phyloP scores from a whole-genome alignment of 1,139 yeast genomes.

The Yamadazyma dendronema region DNA sequence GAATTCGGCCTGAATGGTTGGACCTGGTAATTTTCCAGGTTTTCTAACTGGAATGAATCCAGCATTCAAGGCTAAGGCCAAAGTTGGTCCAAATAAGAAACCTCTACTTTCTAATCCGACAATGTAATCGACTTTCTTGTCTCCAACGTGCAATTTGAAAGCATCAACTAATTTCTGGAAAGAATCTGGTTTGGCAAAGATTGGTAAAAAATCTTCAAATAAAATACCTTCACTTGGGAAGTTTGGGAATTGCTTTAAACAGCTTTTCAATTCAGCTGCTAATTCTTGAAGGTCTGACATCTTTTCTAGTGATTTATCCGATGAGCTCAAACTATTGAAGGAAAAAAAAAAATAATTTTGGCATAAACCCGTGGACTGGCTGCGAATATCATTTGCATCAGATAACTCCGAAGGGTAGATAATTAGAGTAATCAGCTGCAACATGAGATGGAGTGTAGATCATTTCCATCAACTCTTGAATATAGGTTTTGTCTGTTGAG shows the following conservation, averaged over 20 bases:
- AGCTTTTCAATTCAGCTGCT: conserved; percentile 61
- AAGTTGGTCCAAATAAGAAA: conserved; percentile 90
- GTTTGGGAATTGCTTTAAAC: conserved; percentile 82
- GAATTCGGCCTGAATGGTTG: conserved; percentile 68
- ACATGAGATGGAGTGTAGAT: background rate
- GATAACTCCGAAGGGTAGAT: background rate
- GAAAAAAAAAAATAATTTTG: background rate
- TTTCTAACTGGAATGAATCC: conserved; percentile 95
- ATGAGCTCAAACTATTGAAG: background rate
- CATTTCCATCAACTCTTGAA: background rate
- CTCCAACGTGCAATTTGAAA: conserved; percentile 70
- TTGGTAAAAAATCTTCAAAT: conserved; percentile 94
- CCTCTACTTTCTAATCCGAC: conserved; percentile 98
- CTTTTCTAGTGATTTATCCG: background rate
- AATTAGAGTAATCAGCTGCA: background rate
- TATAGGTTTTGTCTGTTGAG: conserved; percentile 11
- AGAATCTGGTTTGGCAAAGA: conserved; percentile 76
- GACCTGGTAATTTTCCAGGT: conserved; percentile 93
- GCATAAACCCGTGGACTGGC: background rate
- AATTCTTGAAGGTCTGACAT: conserved; percentile 31
- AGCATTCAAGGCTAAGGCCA: conserved; percentile 84
- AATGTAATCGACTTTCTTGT: conserved; percentile 74
- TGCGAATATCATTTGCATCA: background rate
- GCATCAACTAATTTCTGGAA: conserved; percentile 82
- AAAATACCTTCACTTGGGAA: conserved; percentile 92